phyloP scores from a whole-genome alignment of 2,329 filamentous ascomycete species.

The Arachnomyces sp. region DNA sequence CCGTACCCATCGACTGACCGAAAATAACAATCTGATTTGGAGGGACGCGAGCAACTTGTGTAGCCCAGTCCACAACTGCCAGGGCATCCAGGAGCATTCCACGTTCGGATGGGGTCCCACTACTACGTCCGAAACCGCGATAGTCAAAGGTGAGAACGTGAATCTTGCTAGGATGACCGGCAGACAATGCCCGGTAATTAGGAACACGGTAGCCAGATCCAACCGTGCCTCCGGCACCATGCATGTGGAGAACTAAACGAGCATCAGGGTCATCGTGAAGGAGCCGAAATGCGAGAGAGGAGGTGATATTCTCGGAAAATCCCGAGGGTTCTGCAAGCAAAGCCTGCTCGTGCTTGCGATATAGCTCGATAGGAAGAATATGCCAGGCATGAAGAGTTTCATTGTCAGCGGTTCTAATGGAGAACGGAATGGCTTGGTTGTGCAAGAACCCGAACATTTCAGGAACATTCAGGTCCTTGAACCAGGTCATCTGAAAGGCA shows the following conservation, averaged over 20 bases:
- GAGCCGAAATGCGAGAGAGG: slow-evolving; percentile 35
- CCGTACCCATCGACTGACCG: slow-evolving; percentile 54
- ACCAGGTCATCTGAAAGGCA: slow-evolving; percentile 48
- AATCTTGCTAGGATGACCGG: slow-evolving; percentile 43
- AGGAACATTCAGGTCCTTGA: slow-evolving; percentile 42
- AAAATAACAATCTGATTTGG: slow-evolving; percentile 52
- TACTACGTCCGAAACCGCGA: slow-evolving; percentile 51
- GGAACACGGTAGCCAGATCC: slow-evolving; percentile 48
- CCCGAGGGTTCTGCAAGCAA: slow-evolving; percentile 34
- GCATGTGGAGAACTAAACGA: slow-evolving; percentile 44
- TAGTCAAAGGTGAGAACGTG: slow-evolving; percentile 57
- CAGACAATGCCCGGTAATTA: slow-evolving; percentile 51
- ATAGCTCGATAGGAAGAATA: slow-evolving; percentile 41
- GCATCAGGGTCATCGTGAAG: slow-evolving; percentile 40
- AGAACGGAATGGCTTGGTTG: slow-evolving; percentile 45
- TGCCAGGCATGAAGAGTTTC: slow-evolving; percentile 44
- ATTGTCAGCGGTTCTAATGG: slow-evolving; percentile 35
- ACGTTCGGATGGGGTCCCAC: slow-evolving; percentile 47
- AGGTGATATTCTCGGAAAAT: slow-evolving; percentile 27
- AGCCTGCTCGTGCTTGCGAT: slow-evolving; percentile 35
- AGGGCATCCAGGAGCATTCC: slow-evolving; percentile 50
- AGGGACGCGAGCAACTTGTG: slow-evolving; percentile 45
- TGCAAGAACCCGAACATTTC: slow-evolving; percentile 43
- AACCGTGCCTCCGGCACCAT: slow-evolving; percentile 51
- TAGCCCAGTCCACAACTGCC: slow-evolving; percentile 48